Base-by-base conservation (phyloP, 2,329 filamentous ascomycete species). In the Zymoseptoria tritici region DNA sequence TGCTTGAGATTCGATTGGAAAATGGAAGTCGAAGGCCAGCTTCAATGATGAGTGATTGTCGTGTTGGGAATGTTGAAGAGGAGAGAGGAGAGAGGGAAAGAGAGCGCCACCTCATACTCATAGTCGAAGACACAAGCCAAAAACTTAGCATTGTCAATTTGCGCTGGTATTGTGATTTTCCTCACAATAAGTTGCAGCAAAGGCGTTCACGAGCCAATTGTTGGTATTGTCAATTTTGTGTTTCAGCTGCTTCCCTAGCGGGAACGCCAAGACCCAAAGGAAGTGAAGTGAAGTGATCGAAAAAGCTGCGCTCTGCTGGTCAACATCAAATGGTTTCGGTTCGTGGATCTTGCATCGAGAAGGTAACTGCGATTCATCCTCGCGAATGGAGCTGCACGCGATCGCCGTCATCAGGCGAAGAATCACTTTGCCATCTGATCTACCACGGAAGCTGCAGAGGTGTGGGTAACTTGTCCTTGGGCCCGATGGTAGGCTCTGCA, bases 381-480 rank as follows among this genome's bases (percentile, higher is more conserved):
- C 3, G 36, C 36, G 36, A 42, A 6, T 16, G 2, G 16, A 42
- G 11, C 5, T 46, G 36, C 36, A 16, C 16, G 36, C 16, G 36
- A n/a, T 46, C 16, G 16, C 13, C 16, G 16, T 16, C 36, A 16
- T 42, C 36, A 42, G 36, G 16, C 11, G 36, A 16, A 13, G 11
- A 42, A 13, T 46, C 13, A 46, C 13, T 46, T n/a, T 7, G 16
- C 36, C 13, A 46, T n/a, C 13, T 16, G 13, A n/a, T 46, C 13
- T 46, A 89, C 87, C 84, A 88, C 36, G 87, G 86, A 46, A 90
- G 70, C 66, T 86, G 81, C 58, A 90, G 75, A 36, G 86, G 86
- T 4, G 84, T 87, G 11, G 84, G 74, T 52, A 89, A 74, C 54
- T 76, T 71, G 64, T 53, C 29, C 62, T 81, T 81, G 5, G 73